Evolutionary conservation across 139 green algal species (phyloP).

Genomic region (Closterium sp.): DNA sequence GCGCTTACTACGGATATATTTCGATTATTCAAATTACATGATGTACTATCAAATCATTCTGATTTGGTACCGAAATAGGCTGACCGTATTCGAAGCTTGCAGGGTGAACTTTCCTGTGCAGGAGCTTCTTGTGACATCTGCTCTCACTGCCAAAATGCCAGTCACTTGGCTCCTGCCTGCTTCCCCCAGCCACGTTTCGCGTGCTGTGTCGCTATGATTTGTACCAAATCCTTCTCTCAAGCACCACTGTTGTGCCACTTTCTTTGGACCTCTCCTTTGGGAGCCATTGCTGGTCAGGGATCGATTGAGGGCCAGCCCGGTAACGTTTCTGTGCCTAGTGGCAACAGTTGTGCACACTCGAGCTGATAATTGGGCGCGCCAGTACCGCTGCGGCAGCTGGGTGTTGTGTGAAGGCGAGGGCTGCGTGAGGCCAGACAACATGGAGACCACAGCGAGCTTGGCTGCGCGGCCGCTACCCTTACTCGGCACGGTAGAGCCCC

Average conservation of each 20-base stretch:
- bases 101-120: too few species aligned
- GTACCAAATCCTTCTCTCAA: background rate
- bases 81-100: too few species aligned
- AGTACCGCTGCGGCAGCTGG: background rate
- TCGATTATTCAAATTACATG: too few species aligned
- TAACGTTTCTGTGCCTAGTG: background rate
- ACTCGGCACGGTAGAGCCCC: background rate
- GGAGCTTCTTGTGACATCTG: too few species aligned
- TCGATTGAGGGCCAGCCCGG: background rate
- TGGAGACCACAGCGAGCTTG: background rate
- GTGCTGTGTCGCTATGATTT: background rate
- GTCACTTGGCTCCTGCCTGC: background rate
- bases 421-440: background rate
- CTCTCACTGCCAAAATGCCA: background rate
- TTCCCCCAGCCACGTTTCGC: background rate
- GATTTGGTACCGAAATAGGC: too few species aligned
- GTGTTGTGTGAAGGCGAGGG: background rate
- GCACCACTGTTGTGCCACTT: background rate
- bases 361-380: background rate
- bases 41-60: too few species aligned
- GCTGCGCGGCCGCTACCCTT: background rate
- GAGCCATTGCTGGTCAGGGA: background rate
- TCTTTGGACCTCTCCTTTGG: background rate
- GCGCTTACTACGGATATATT: too few species aligned
- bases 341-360: background rate